These are phyloP conservation scores for Globisporangium irregulare DNA, from an alignment of 352 stramenopile species.

Conservation along the genomic window DNA sequence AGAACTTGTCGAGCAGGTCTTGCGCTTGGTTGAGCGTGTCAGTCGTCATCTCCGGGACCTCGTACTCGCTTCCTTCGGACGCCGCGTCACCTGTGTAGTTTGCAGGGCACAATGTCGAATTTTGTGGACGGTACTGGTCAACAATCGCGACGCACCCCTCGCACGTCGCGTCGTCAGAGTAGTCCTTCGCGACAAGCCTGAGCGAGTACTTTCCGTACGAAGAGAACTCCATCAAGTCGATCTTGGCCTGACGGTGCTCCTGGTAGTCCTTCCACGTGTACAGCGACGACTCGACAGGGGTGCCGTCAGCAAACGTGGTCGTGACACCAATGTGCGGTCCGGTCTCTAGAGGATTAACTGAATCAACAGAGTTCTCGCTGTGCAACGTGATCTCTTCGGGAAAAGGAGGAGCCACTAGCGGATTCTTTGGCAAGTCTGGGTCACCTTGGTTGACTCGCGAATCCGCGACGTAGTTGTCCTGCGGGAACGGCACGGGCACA, in stretches of 20 bases:
- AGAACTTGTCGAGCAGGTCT: conserved; percentile 27
- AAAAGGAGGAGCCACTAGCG: not conserved
- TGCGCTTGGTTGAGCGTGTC: conserved; percentile 31
- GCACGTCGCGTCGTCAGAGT: conserved; percentile 36
- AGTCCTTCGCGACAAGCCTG: conserved; percentile 49
- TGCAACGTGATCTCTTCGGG: not conserved
- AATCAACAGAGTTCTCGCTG: not conserved
- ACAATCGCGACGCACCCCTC: conserved; percentile 51
- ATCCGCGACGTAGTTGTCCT: conserved; percentile 51
- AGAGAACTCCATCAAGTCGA: conserved; percentile 42
- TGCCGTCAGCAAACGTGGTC: conserved; percentile 15
- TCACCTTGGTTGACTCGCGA: conserved; percentile 21
- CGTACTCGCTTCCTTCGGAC: conserved; percentile 1
- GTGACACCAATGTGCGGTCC: conserved; percentile 11
- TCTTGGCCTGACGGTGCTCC: conserved; percentile 23
- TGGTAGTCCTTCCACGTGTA: conserved; percentile 64
- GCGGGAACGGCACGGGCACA: conserved; percentile 46
- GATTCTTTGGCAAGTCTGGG: not conserved
- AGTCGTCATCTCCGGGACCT: conserved; percentile 25
- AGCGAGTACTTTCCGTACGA: conserved; percentile 58
- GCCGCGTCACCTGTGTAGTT: conserved; percentile 33
- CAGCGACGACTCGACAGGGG: conserved; percentile 10
- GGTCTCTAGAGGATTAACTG: not conserved
- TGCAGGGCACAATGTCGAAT: conserved; percentile 32
- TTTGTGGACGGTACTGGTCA: conserved; percentile 46